These are phyloP conservation scores for Suhomyces emberorum DNA, from an alignment of 805 yeast species.

Conservation along the genomic window DNA sequence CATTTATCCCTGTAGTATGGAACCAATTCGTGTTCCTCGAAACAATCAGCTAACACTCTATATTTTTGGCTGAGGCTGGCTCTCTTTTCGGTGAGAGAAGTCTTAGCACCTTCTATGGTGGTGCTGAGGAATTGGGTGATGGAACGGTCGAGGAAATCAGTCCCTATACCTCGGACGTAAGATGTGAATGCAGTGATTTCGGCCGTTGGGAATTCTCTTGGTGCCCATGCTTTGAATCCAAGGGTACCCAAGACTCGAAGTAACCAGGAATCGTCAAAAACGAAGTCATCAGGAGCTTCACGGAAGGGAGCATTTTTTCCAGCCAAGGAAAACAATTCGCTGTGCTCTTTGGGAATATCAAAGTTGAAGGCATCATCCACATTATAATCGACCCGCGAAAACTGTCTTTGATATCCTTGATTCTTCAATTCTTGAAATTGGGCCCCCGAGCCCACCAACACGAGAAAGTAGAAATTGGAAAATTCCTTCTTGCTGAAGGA, in stretches of 20 bases:
- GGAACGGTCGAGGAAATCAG: no score
- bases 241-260: constrained; percentile 18
- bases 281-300: constrained; percentile 15
- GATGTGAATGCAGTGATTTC: constrained; percentile 56
- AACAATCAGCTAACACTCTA: constrained; percentile 37
- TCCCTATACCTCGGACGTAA: constrained; percentile 40
- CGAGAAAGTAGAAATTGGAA: constrained; percentile 20
- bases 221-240: constrained; percentile 16
- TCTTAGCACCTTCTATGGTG: no score
- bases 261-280: constrained; percentile 15
- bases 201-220: constrained; percentile 10
- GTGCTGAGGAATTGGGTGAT: no score
- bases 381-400: constrained; percentile 21
- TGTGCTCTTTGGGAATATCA: constrained; percentile 24
- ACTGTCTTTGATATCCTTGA: constrained; percentile 19
- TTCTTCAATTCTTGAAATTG: constrained; percentile 21
- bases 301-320: constrained; percentile 14
- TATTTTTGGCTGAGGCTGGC: no score
- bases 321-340: constrained; percentile 18
- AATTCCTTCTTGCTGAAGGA: no score
- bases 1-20: constrained; percentile 41
- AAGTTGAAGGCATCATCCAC: constrained; percentile 18
- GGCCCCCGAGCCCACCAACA: constrained; percentile 25
- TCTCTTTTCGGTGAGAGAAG: no score
- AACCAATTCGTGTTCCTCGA: constrained; percentile 48